These are phyloP conservation scores for Brassica incana DNA, from an alignment of 345 rosid genomes.

Conservation along the genomic window DNA sequence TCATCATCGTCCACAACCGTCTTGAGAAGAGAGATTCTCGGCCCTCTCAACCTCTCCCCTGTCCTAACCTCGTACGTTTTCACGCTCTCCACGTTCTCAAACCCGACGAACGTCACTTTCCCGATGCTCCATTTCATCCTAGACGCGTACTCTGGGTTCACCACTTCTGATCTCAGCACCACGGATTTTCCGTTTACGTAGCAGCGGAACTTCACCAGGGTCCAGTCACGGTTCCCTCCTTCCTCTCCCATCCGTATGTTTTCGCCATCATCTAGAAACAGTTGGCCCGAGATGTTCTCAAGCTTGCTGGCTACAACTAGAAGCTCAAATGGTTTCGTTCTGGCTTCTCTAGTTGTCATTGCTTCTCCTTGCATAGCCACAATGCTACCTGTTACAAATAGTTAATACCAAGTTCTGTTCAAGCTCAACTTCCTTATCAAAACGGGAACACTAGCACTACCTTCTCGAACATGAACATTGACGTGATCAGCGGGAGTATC, in stretches of 20 bases:
- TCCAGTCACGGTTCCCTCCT: constrained; percentile 55
- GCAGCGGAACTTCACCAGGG: constrained; percentile 46
- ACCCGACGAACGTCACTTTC: constrained; percentile 58
- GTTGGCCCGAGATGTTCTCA: constrained; percentile 45
- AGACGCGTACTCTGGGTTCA: constrained; percentile 52
- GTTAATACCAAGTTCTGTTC: background rate
- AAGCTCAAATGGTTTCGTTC: constrained; percentile 53
- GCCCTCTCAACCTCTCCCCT: constrained; percentile 12
- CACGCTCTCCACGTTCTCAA: constrained; percentile 31
- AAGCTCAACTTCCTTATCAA: background rate
- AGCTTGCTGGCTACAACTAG: constrained; percentile 47
- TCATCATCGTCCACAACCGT: constrained; percentile 15
- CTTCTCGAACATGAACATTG: constrained; percentile 63
- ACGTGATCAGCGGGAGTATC: constrained; percentile 56
- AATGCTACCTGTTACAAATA: constrained; percentile 39
- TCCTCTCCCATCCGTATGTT: constrained; percentile 53
- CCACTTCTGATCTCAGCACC: constrained; percentile 45
- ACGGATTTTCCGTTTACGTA: constrained; percentile 27
- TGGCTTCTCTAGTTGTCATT: constrained; percentile 56
- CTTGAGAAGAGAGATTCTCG: constrained; percentile 22
- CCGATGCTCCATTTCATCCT: constrained; percentile 51
- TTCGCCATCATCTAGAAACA: constrained; percentile 68
- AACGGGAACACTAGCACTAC: constrained; percentile 27
- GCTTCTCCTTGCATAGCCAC: constrained; percentile 74
- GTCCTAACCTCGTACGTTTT: constrained; percentile 35